These are phyloP conservation scores for Skeletonema costatum DNA, from an alignment of 108 stramenopile genomes.

Conservation along the genomic window DNA sequence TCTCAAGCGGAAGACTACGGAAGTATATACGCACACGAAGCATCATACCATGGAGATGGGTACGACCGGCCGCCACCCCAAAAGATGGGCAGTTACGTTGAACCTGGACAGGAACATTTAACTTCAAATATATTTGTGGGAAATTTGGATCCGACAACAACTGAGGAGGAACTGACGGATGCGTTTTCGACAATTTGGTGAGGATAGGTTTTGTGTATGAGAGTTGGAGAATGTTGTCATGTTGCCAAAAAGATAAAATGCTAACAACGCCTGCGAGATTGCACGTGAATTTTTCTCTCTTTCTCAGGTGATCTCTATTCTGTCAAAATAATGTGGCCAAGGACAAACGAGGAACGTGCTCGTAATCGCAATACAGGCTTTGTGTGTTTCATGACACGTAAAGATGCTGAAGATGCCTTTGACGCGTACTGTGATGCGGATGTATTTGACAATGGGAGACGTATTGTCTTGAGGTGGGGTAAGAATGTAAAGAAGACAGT, in stretches of 20 bases:
- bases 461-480: slow-evolving; percentile 75
- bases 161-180: slow-evolving; percentile 85
- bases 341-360: slow-evolving; percentile 80
- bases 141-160: slow-evolving; percentile 82
- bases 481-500: slow-evolving; percentile 75
- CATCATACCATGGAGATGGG: slow-evolving; percentile 6
- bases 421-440: slow-evolving; percentile 81
- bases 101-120: slow-evolving; percentile 74
- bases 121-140: slow-evolving; percentile 91
- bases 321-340: slow-evolving; percentile 95
- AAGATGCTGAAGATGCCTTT: slow-evolving; percentile 90
- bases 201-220: slow-evolving; percentile 21
- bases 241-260: background rate
- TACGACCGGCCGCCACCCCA: slow-evolving; percentile 41
- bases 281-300: slow-evolving; percentile 17
- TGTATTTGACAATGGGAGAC: slow-evolving; percentile 68
- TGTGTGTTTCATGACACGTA: slow-evolving; percentile 85
- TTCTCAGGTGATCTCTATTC: slow-evolving; percentile 75
- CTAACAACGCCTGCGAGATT: slow-evolving; percentile 16
- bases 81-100: slow-evolving; percentile 76
- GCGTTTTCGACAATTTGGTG: slow-evolving; percentile 90
- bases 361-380: slow-evolving; percentile 90
- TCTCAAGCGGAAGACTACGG: slow-evolving; percentile 20
- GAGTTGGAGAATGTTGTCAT: background rate
- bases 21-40: slow-evolving; percentile 14